Percentiles rank a stretch among this genome's conserved stretches.
These are phyloP conservation scores for Miamiensis avidus DNA, from an alignment of 169 alveolate species.

Conservation along the genomic window DNA sequence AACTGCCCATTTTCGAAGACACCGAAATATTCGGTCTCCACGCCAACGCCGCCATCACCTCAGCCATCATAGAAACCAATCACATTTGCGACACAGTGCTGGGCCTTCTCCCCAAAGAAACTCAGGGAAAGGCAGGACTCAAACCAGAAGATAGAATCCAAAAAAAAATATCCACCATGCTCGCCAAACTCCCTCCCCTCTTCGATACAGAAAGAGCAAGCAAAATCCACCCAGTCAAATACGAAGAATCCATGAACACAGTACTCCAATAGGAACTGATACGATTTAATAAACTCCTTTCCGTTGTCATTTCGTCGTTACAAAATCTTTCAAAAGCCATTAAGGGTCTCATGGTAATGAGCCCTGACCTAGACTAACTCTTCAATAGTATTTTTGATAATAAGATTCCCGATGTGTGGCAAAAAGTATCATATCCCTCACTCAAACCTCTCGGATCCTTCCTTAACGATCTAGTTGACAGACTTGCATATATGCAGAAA, in stretches of 20 bases:
- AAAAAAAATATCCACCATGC: slow-evolving; percentile 67
- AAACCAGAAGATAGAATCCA: slow-evolving; percentile 69
- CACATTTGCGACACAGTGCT: slow-evolving; percentile 55
- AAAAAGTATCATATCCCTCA: slow-evolving; percentile 83
- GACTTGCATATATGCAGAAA: slow-evolving; percentile 75
- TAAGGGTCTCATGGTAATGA: slow-evolving; percentile 79
- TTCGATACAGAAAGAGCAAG: slow-evolving; percentile 83
- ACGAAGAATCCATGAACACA: slow-evolving; percentile 87
- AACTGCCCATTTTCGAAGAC: slow-evolving; percentile 81
- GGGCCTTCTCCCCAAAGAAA: slow-evolving; percentile 15
- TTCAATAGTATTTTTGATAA: slow-evolving; percentile 75
- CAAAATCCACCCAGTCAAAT: slow-evolving; percentile 85
- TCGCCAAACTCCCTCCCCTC: slow-evolving; percentile 75
- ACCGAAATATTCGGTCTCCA: slow-evolving; percentile 93
- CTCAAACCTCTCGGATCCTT: slow-evolving; percentile 86
- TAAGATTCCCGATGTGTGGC: slow-evolving; percentile 77
- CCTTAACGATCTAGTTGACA: slow-evolving; percentile 76
- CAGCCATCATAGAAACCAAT: slow-evolving; percentile 86
- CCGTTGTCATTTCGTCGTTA: slow-evolving; percentile 40
- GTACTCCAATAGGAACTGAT: slow-evolving; percentile 76
- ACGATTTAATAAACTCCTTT: slow-evolving; percentile 68
- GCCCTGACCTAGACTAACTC: slow-evolving; percentile 72
- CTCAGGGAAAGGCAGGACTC: slow-evolving; percentile 68
- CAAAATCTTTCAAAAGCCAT: slow-evolving; percentile 61
- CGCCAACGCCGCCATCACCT: slow-evolving; percentile 91